These are phyloP conservation scores for Ceratobasidium sp. DNA, from an alignment of 1,284 basidiomycete species.

Conservation along the genomic window DNA sequence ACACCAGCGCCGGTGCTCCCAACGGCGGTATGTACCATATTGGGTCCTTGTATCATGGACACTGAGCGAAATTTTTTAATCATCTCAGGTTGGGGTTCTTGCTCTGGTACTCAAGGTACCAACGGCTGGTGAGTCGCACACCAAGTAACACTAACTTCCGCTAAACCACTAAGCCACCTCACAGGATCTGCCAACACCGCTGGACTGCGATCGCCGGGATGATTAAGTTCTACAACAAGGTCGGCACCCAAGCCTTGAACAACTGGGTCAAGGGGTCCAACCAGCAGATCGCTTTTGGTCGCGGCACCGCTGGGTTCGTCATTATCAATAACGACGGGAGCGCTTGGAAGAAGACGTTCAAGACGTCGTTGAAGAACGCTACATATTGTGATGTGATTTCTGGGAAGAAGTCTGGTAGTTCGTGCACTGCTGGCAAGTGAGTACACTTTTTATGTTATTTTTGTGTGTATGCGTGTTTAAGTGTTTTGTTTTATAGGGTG, in stretches of 20 bases:
- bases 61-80: background rate
- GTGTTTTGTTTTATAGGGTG: constrained; percentile 58
- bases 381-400: constrained; percentile 75
- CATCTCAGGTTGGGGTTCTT: constrained; percentile 65
- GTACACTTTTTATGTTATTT: constrained; percentile 51
- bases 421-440: constrained; percentile 69
- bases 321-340: constrained; percentile 75
- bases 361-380: constrained; percentile 69
- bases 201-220: constrained; percentile 71
- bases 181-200: constrained; percentile 65
- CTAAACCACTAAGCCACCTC: background rate
- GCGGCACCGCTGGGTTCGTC: constrained; percentile 72
- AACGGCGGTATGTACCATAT: constrained; percentile 62
- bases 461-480: background rate
- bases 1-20: constrained; percentile 70
- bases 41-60: background rate
- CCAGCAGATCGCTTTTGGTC: constrained; percentile 73
- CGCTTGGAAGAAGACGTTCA: constrained; percentile 69
- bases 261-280: constrained; percentile 71
- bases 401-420: constrained; percentile 59
- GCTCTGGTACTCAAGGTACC: constrained; percentile 65
- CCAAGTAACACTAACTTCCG: background rate
- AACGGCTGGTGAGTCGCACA: constrained; percentile 64
- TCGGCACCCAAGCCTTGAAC: constrained; percentile 61
- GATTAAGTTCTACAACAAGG: constrained; percentile 74